Base-by-base conservation (phyloP, 108 stramenopile genomes). In the Skeletonema marinoi region DNA sequence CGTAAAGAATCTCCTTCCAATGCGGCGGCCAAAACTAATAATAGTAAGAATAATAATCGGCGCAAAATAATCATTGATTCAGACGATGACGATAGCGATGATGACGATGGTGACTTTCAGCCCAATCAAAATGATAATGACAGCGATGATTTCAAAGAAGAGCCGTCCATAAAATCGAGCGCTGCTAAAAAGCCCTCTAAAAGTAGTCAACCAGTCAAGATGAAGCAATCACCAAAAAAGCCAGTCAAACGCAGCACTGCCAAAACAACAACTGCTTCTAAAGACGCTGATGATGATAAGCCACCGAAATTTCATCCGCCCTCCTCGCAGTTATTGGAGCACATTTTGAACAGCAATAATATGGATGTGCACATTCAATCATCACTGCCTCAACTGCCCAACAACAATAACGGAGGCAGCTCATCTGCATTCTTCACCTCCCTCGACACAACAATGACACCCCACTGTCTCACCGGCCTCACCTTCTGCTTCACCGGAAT, bases 401-500 rank as follows among this genome's bases (percentile, higher is more conserved):
- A 29, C 71, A 13, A 66, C 62, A 12, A 32, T 1, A 32, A 35
- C 11, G 12, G 11, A 10, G 12, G 2, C 39, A 48, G 54, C 48
- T 41, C 48, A 11, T 25, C 25, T 25, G 25, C 25, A 25, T 38
- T 58, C 9, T 32, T 51, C 14, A 36, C n/a, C 7, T 32, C 48
- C 3, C 29, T 60, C 17, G n/a, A 74, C 1, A 54, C 39, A 4
- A 46, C 29, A 54, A 66, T 74, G 25, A 70, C 85, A 12, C 58
- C 83, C 58, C 31, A 51, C 3, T 66, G 71, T 32, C 73, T 87
- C 35, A 62, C 66, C 14, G 90, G 87, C 25, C 60, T 78, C 14
- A 89, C 95, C 60, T 93, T 96, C 84, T 89, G 88, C 41, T 91
- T 93, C 68, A 86, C 91, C n/a, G 95, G 95, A 0, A 66, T 88